Evolutionary conservation across 306 rosid genomes (phyloP).

Genomic region (Cicer chorassanicum): DNA sequence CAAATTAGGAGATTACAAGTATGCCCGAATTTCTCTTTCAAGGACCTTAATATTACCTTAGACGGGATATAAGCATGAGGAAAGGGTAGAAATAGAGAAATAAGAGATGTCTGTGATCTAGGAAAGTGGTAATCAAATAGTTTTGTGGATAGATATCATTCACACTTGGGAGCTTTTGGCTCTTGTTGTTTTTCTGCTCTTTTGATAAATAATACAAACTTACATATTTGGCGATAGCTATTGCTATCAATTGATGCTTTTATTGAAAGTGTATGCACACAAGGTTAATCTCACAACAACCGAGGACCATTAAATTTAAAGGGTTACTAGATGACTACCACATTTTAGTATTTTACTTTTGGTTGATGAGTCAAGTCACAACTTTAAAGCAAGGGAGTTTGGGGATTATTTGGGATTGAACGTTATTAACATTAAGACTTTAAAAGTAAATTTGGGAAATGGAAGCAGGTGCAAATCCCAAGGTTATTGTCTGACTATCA

Average conservation of each 20-base stretch:
- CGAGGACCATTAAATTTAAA: neutral
- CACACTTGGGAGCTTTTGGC: neutral
- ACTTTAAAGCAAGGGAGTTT: neutral
- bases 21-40: constrained; percentile 4
- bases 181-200: neutral
- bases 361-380: neutral
- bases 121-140: neutral
- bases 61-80: neutral
- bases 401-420: neutral
- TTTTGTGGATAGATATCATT: neutral
- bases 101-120: neutral
- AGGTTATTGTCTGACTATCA: neutral
- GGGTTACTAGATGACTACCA: neutral
- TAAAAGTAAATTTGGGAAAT: neutral
- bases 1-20: constrained; percentile 84
- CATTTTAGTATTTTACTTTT: neutral
- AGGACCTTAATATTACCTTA: neutral
- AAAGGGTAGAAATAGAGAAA: neutral
- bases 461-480: neutral
- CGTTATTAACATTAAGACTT: neutral
- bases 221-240: neutral
- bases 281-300: neutral
- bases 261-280: neutral
- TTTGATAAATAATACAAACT: neutral
- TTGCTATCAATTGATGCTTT: neutral